Evolutionary conservation across 192 early-diverging fungal genomes (phyloP).

Genomic region (Entomortierella beljakovae): DNA sequence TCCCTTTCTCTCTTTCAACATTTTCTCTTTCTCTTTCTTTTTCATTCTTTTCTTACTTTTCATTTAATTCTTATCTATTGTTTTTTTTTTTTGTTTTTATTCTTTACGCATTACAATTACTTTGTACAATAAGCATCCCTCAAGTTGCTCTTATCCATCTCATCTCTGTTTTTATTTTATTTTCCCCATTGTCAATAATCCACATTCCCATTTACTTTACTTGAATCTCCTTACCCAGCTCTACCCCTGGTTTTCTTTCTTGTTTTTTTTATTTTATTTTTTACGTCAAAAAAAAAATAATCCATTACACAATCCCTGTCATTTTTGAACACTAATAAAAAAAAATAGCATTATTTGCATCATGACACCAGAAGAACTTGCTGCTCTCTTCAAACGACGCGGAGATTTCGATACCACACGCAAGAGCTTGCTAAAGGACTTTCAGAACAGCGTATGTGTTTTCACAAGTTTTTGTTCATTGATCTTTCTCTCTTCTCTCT

Average conservation of each 20-base stretch:
- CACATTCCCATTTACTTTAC: too few relatives aligned
- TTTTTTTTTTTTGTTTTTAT: too few relatives aligned
- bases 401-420: slow-evolving; percentile 51
- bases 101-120: not conserved
- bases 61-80: not conserved
- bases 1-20: not conserved
- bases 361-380: slow-evolving; percentile 50
- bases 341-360: not conserved
- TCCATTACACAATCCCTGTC: too few relatives aligned
- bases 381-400: slow-evolving; percentile 45
- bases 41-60: not conserved
- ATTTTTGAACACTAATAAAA: not conserved
- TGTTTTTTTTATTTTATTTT: too few relatives aligned
- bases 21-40: not conserved
- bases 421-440: slow-evolving; percentile 38
- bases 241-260: too few relatives aligned
- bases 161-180: too few relatives aligned
- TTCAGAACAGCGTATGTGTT: slow-evolving; percentile 46
- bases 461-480: not conserved
- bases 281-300: not conserved
- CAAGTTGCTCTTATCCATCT: too few relatives aligned
- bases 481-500: not conserved
- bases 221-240: too few relatives aligned
- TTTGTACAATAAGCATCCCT: slow-evolving; percentile 1
- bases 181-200: too few relatives aligned